Conservation (phyloP, 2,329 filamentous ascomycete species). For the Colletotrichum liaoningense region DNA sequence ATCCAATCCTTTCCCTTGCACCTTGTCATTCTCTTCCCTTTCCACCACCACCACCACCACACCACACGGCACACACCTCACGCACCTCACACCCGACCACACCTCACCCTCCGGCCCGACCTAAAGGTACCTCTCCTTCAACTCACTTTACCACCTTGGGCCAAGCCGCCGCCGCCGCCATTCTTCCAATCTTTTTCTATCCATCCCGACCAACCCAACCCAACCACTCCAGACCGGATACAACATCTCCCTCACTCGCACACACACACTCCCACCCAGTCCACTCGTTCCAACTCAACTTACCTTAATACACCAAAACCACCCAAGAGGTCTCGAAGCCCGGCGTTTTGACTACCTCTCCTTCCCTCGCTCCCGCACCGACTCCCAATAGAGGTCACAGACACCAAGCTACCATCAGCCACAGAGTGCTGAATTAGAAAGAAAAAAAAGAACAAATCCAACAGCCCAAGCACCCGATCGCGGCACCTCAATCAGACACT, state of each 20-base stretch:
- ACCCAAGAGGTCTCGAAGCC: slow-evolving; percentile 23
- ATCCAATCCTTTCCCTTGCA: neutral
- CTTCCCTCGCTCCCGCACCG: slow-evolving; percentile 22
- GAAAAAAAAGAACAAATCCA: neutral
- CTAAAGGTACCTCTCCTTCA: neutral
- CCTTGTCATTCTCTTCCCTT: neutral
- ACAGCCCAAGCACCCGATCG: neutral
- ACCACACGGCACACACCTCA: neutral
- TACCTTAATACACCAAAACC: slow-evolving; percentile 7
- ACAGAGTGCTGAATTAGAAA: neutral
- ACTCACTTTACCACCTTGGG: neutral
- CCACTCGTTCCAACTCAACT: neutral
- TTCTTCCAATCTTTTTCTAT: neutral
- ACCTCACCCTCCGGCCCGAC: neutral
- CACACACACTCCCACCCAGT: neutral
- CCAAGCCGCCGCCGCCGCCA: neutral
- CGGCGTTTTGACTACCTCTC: slow-evolving; percentile 28
- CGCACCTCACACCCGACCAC: neutral
- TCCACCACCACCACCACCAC: neutral
- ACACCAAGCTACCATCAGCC: slow-evolving; percentile 6
- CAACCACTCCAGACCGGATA: neutral
- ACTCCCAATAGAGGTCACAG: slow-evolving; percentile 5
- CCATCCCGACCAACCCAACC: neutral
- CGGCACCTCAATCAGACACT: neutral
- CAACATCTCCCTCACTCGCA: neutral